Evolutionary conservation across 1,284 basidiomycete genomes (phyloP), one percentile per base, ranked within the genome.

Genomic region (Lignosus rhinocerotis): DNA sequence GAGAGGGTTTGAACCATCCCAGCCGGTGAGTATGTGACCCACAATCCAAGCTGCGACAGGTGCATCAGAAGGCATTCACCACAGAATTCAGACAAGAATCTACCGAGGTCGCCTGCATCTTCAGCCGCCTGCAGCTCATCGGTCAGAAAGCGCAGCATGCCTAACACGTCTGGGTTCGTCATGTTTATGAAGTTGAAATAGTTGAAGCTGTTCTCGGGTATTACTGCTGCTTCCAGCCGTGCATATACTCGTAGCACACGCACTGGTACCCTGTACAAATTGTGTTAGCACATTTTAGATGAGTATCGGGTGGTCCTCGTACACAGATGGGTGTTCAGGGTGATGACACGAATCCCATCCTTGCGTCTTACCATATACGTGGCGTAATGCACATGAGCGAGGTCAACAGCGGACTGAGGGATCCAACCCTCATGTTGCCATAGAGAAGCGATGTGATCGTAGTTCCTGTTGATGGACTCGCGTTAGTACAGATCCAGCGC

Each of bases 71-170:
- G n/a, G 39, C 36, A 36, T 8, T 12, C 12, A 19, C 7, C 38
- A 32, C 3, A 1, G 7, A 8, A 8, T 16, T 32, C 30, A 51
- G 10, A 9, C 17, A 5, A 10, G 21, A 16, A 45, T 62, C 46
- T 49, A 84, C 86, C 88, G 67, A 86, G 75, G 53, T 90, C 86
- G 3, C 86, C 83, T 34, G 79, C 77, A 66, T 91, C 88, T 70
- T 91, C 89, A 14, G 88, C 87, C 52, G 79, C 84, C 69, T 92
- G 88, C n/a, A 93, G 76, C 71, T 93, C 89, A 64, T 92, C 86
- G 3, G 92, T 92, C 56, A 93, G 67, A 75, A 90, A 93, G 25
- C 88, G 80, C 62, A 93, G 76, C 81, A 88, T 89, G 9, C 90
- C 90, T 39, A 85, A 89, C 41, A 78, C 77, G 70, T 93, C 92